These are phyloP conservation scores for Xylaria sp. DNA, from an alignment of 2,329 filamentous ascomycete species.

Conservation along the genomic window DNA sequence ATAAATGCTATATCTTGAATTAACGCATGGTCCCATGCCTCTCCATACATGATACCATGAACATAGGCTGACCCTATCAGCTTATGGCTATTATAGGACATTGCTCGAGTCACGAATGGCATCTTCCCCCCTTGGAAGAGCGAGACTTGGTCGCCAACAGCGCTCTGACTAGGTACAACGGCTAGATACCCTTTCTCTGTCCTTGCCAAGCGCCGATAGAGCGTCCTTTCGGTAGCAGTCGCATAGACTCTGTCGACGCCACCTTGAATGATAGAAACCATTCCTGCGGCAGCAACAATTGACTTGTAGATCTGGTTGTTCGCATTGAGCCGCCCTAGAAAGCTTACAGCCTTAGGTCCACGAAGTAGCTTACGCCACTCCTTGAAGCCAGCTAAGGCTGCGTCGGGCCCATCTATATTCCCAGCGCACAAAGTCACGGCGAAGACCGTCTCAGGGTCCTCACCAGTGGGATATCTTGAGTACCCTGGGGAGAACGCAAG, in stretches of 20 bases:
- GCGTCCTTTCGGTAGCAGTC: no score
- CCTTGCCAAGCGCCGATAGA: neutral
- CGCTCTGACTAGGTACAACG: conserved; percentile 5
- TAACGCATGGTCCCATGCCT: neutral
- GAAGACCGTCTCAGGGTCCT: neutral
- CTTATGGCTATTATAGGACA: neutral
- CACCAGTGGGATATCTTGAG: conserved; percentile 10
- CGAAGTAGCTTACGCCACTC: neutral
- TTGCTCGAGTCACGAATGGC: conserved; percentile 8
- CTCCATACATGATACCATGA: neutral
- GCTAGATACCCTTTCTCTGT: conserved; percentile 8
- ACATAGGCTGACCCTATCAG: conserved; percentile 9
- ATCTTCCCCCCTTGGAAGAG: conserved; percentile 10
- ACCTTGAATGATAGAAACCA: no score
- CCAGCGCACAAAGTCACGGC: conserved; percentile 2
- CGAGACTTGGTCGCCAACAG: conserved; percentile 12
- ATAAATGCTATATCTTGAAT: neutral
- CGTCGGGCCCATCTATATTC: neutral
- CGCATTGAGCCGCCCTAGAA: neutral
- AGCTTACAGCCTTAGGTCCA: neutral
- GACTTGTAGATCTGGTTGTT: conserved; percentile 4
- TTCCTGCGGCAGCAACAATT: neutral
- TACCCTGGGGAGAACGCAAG: conserved; percentile 6
- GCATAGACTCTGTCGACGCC: no score
- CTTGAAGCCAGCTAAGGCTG: neutral